Evolutionary conservation across 768 basidiomycete species (phyloP), one percentile per base, ranked within the genome.

Genomic region (Termitomyces sp.): DNA sequence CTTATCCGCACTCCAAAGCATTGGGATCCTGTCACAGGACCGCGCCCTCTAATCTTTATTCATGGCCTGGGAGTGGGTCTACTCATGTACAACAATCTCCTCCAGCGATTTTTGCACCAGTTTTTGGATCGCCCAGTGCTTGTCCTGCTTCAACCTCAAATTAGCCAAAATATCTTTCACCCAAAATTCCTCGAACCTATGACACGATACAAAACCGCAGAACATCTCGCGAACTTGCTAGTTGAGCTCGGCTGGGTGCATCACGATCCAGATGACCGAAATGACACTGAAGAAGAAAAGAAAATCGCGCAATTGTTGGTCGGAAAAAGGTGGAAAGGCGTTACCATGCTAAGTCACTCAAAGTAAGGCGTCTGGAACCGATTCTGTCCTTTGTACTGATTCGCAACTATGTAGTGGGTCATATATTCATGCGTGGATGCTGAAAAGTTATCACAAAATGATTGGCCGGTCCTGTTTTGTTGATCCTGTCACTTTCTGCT

Each of bases 41-140:
- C 77, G 32, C 80, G 83, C 43, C 94, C 94, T 0, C 71, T 95
- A 38, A 79, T 97, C 16, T 92, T 94, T 67, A 69, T 93, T 38
- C 94, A 97, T 65, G 95, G 95, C 3, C 82, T 98, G 1, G 94
- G 94, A 10, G 78, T 95, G 50, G 94, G 94, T 3, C 70, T 92
- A 11, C 65, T 85, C 20, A 88, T 90, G 64, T 91, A 94, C 67
- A 73, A 80, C 43, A 60, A 73, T n/a, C 72, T 90, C 59, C 72
- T 94, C 54, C 70, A 73, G 11, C 73, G 86, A 61, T 75, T 94
- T 20, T 69, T 88, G 43, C 71, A 74, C 38, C 66, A 73, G 4
- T 77, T 88, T 52, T 71, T 82, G 5, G 81, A 88, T 62, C 84
- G 86, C 20, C 94, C 94, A 3, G 68, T 97, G 54, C 71, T 97